Base-by-base conservation (phyloP, 2,329 filamentous ascomycete species). In the Sordariomycetes sp. region DNA sequence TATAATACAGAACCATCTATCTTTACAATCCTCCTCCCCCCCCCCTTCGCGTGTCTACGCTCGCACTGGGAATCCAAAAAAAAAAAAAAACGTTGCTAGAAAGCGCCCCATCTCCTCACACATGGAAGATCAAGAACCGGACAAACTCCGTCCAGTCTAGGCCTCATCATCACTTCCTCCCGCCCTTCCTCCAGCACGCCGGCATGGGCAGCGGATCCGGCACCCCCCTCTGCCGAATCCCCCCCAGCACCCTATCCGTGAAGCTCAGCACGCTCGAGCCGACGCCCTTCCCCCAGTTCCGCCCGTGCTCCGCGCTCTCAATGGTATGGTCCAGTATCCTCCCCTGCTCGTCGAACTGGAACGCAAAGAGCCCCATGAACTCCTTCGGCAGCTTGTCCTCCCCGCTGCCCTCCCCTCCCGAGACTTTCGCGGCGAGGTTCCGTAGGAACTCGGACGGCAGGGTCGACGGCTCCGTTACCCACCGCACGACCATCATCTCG, bases 241-340 rank as follows among this genome's bases (percentile, higher is more conserved):
- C 87, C 2, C 91, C 90, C 45, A 97, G 76, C 61, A 99, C 72
- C 92, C 94, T 97, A 68, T 99, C 94, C 17, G 94, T 96, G 62
- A 97, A 74, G 15, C 87, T 90, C 17, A 97, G 90, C 22, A 99
- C 87, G 66, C 86, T 89, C 24, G 89, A 86, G 28, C 88, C 82
- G n/a, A 85, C 74, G 17, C 83, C 90, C 61, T 82, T 83, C 64
- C 96, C 91, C 83, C 87, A 95, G 60, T 89, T 83, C 45, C 86
- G 82, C 17, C 86, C 85, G 65, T 94, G 86, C 64, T 96, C 87
- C 1, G 89, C 87, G 71, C 95, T 89, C 72, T 99, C 94, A 65
- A 99, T 97, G 0, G 89, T 95, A 69, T 97, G 94, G 63, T 83
- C 90, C 53, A 87, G 72, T 39, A 99, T 83, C 61, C 90, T 79